These are phyloP conservation scores for Imleria badia DNA, from an alignment of 768 basidiomycete genomes.

Conservation along the genomic window DNA sequence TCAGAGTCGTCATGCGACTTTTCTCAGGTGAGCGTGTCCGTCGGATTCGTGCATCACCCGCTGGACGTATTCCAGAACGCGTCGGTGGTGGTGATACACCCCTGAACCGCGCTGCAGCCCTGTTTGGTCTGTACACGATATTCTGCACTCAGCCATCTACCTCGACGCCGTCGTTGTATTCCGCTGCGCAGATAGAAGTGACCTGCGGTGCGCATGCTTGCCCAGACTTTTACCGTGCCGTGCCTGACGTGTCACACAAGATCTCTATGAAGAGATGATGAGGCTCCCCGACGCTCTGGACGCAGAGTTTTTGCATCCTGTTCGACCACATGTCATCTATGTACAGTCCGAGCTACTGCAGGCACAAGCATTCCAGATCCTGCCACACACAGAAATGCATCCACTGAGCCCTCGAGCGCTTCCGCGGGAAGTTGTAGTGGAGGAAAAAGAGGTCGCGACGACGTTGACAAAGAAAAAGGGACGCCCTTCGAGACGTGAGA, in stretches of 20 bases:
- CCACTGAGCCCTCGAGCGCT: slow-evolving; percentile 62
- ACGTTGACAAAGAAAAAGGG: slow-evolving; percentile 52
- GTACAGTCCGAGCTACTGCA: slow-evolving; percentile 49
- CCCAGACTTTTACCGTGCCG: background rate
- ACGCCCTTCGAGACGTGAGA: slow-evolving; percentile 62
- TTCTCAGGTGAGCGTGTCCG: slow-evolving; percentile 56
- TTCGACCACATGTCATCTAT: slow-evolving; percentile 52
- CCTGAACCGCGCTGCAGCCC: slow-evolving; percentile 54
- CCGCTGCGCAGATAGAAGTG: slow-evolving; percentile 55
- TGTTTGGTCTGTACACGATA: slow-evolving; percentile 73
- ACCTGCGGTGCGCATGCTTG: slow-evolving; percentile 47
- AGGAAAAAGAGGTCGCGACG: slow-evolving; percentile 30
- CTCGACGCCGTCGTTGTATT: slow-evolving; percentile 50
- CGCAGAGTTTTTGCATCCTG: slow-evolving; percentile 38
- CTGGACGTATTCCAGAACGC: slow-evolving; percentile 44
- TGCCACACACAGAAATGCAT: slow-evolving; percentile 50
- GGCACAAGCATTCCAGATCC: slow-evolving; percentile 55
- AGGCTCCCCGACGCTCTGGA: slow-evolving; percentile 47
- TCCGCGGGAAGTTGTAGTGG: slow-evolving; percentile 65
- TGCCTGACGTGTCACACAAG: slow-evolving; percentile 37
- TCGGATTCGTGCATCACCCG: background rate
- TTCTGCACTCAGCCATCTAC: slow-evolving; percentile 63
- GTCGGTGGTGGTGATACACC: slow-evolving; percentile 48
- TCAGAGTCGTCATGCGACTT: slow-evolving; percentile 57
- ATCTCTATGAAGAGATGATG: slow-evolving; percentile 52